Percentiles rank a stretch among this genome's conserved stretches.
phyloP scores from a whole-genome alignment of 129 eudicot genomes.

The Lonicera japonica region DNA sequence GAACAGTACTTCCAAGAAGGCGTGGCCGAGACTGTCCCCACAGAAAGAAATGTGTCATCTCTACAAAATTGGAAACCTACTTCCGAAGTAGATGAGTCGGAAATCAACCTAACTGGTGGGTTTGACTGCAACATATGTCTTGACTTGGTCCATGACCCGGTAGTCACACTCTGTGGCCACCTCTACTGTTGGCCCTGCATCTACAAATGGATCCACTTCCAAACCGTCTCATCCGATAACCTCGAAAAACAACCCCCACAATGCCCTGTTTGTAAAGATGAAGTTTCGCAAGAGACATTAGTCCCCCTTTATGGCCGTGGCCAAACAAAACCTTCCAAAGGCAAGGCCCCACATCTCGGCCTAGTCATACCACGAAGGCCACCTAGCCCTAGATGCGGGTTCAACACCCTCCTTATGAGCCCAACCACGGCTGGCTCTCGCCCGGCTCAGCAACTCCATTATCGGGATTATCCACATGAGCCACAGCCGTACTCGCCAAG shows the following conservation, averaged over 20 bases:
- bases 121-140: constrained; percentile 89
- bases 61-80: constrained; percentile 37
- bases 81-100: constrained; percentile 25
- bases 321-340: constrained; percentile 31
- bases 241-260: constrained; percentile 31
- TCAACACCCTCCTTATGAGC: not conserved
- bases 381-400: constrained; percentile 39
- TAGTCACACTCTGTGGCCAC: constrained; percentile 87
- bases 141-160: constrained; percentile 70
- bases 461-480: constrained; percentile 20
- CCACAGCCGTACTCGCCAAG: constrained; percentile 5
- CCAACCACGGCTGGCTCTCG: constrained; percentile 2
- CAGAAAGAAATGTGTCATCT: constrained; percentile 25
- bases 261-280: constrained; percentile 87
- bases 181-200: constrained; percentile 97
- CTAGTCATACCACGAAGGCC: constrained; percentile 63
- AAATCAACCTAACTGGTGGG: constrained; percentile 30
- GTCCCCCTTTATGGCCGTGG: constrained; percentile 85
- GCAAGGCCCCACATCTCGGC: constrained; percentile 17
- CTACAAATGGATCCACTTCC: constrained; percentile 75
- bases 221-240: constrained; percentile 26
- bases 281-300: constrained; percentile 49
- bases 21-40: constrained; percentile 10
- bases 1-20: constrained; percentile 43
- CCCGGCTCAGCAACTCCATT: constrained; percentile 26